Evolutionary conservation across 441 rosid species (phyloP).

Genomic region (Pelargonium fulgidum): DNA sequence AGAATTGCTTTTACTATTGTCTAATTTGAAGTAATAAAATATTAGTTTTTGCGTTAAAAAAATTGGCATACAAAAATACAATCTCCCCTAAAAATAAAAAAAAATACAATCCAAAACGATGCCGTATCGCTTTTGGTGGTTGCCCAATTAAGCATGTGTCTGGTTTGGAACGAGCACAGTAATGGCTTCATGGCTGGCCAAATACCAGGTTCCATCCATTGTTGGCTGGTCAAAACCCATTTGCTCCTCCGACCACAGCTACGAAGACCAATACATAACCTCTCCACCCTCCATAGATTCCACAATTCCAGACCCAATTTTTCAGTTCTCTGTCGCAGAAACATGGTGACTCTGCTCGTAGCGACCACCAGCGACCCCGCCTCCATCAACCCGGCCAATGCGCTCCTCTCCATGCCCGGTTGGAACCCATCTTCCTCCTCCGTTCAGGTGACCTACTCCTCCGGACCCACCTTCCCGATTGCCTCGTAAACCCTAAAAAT

Average conservation of each 20-base stretch:
- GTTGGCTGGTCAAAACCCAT: not conserved
- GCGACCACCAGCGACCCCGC: slow-evolving; percentile 73
- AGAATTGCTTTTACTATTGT: no score
- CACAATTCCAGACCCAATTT: not conserved
- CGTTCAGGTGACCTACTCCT: slow-evolving; percentile 32
- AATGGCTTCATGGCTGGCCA: no score
- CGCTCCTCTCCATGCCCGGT: slow-evolving; percentile 59
- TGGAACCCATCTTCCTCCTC: slow-evolving; percentile 43
- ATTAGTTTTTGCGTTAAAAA: no score
- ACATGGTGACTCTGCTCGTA: slow-evolving; percentile 64
- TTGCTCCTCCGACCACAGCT: not conserved
- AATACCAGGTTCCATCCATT: no score
- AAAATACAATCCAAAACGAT: no score
- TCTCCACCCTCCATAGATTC: not conserved
- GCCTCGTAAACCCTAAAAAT: not conserved
- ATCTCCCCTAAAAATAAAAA: no score
- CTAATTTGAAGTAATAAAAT: no score
- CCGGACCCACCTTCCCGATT: not conserved
- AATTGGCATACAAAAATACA: no score
- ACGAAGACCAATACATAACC: not conserved
- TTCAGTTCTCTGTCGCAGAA: not conserved
- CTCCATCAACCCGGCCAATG: slow-evolving; percentile 73
- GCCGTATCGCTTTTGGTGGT: no score
- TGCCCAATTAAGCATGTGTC: no score
- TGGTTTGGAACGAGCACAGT: no score